These are phyloP conservation scores for Secale cereale DNA, from an alignment of 176 grass and related monocot species.

Conservation along the genomic window DNA sequence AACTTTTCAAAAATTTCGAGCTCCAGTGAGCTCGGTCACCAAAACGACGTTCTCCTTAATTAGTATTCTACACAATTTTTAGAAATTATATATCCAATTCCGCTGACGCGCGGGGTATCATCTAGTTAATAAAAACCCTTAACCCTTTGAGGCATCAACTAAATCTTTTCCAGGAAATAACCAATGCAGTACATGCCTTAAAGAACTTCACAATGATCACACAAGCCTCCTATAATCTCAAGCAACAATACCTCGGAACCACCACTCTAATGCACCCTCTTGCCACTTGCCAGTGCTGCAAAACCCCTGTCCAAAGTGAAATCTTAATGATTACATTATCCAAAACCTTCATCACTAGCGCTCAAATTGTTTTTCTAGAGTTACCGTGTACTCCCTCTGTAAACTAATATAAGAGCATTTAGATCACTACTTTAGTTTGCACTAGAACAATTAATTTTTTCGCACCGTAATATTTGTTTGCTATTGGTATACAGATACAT, in stretches of 20 bases:
- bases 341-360: not conserved
- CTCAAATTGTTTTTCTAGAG: not conserved
- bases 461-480: not conserved
- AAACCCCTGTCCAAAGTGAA: not conserved
- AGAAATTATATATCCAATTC: too few relatives aligned
- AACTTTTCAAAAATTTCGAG: too few relatives aligned
- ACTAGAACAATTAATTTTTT: not conserved
- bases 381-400: too few relatives aligned
- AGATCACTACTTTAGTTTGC: too few relatives aligned
- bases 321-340: not conserved
- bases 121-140: not conserved
- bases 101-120: too few relatives aligned
- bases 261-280: not conserved
- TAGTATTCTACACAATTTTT: too few relatives aligned
- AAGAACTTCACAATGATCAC: not conserved
- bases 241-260: not conserved
- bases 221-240: not conserved
- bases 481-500: constrained; percentile 17
- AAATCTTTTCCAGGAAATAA: not conserved
- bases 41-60: too few relatives aligned
- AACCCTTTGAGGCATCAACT: not conserved
- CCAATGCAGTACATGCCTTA: not conserved
- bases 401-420: too few relatives aligned
- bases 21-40: too few relatives aligned
- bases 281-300: not conserved